These are phyloP conservation scores for Leptographium wingfieldii DNA, from an alignment of 2,329 filamentous ascomycete species.

Conservation along the genomic window DNA sequence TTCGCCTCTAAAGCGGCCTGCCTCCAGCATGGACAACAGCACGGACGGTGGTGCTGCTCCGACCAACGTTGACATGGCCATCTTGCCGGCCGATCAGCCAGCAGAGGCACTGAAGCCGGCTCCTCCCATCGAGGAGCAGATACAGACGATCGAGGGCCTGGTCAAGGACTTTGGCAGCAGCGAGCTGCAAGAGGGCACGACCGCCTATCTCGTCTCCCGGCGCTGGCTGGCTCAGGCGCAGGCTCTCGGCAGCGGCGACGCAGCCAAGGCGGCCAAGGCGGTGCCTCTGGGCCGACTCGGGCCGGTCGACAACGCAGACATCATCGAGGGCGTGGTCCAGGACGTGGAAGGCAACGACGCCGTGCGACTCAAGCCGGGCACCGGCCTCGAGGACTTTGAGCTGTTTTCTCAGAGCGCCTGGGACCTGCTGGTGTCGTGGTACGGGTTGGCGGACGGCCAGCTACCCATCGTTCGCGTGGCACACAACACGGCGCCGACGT, in stretches of 20 bases:
- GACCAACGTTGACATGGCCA: slow-evolving; percentile 32
- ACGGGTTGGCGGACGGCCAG: slow-evolving; percentile 59
- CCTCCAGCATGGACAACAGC: slow-evolving; percentile 48
- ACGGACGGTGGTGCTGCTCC: slow-evolving; percentile 15
- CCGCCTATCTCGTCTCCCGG: slow-evolving; percentile 65
- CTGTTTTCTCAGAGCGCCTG: slow-evolving; percentile 70
- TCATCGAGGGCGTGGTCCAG: slow-evolving; percentile 50
- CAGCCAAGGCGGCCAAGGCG: slow-evolving; percentile 44
- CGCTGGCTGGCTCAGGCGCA: slow-evolving; percentile 67
- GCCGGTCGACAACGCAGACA: slow-evolving; percentile 76
- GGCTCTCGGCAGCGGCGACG: slow-evolving; percentile 45
- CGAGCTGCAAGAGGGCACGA: slow-evolving; percentile 55
- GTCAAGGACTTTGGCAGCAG: slow-evolving; percentile 37
- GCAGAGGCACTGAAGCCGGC: not conserved
- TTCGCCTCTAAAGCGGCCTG: slow-evolving; percentile 51
- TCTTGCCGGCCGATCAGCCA: slow-evolving; percentile 13
- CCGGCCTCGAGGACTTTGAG: slow-evolving; percentile 59
- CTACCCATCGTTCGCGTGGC: slow-evolving; percentile 62
- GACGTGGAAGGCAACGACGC: slow-evolving; percentile 44
- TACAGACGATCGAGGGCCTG: slow-evolving; percentile 56
- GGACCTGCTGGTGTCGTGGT: slow-evolving; percentile 71
- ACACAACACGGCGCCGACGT: slow-evolving; percentile 58
- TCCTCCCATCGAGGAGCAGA: slow-evolving; percentile 38
- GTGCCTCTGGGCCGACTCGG: slow-evolving; percentile 51
- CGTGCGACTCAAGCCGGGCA: slow-evolving; percentile 59